phyloP scores from a whole-genome alignment of 345 rosid genomes.

The Firmiana major region DNA sequence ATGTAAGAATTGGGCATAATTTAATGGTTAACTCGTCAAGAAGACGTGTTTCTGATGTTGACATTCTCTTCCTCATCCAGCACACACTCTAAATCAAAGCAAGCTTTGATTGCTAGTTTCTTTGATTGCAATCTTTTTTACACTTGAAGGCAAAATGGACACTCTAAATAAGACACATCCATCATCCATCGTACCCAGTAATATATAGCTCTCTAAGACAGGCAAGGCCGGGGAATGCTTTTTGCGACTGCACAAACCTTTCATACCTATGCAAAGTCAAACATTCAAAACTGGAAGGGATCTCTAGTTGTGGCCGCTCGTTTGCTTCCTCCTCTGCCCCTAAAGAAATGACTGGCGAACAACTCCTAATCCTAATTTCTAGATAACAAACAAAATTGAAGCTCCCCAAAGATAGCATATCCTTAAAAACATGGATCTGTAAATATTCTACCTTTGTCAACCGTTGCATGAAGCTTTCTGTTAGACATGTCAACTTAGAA shows the following conservation, averaged over 20 bases:
- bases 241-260: not conserved
- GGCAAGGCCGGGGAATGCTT: not conserved
- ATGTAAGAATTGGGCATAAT: not conserved
- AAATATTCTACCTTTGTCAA: not conserved
- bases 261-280: not conserved
- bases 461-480: not conserved
- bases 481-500: not conserved
- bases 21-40: not conserved
- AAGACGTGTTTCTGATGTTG: not conserved
- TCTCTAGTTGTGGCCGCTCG: not conserved
- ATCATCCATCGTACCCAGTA: not conserved
- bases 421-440: not conserved
- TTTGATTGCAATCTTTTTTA: too few species aligned
- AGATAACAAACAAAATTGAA: not conserved
- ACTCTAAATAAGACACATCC: not conserved
- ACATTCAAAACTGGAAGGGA: not conserved
- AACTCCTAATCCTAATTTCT: not conserved
- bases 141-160: not conserved
- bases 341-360: not conserved
- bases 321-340: not conserved
- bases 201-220: not conserved
- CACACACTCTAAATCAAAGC: not conserved
- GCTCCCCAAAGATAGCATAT: not conserved
- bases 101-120: not conserved
- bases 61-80: not conserved